Base-by-base conservation (phyloP, 2,329 filamentous ascomycete genomes). In the Alternaria metachromatica region DNA sequence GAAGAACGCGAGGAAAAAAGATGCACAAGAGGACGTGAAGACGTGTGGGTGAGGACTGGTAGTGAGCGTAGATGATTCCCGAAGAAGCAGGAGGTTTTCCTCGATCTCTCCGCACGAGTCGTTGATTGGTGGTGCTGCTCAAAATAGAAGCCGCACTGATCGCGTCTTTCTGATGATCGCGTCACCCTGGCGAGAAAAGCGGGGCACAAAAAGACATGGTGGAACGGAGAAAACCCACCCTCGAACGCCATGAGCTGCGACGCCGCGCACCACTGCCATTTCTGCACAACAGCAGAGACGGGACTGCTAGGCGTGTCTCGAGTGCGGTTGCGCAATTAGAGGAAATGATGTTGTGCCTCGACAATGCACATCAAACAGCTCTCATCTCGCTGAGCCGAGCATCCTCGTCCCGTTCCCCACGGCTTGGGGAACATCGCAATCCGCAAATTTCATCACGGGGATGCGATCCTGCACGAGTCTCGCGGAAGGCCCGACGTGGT, bases 291-390 rank as follows among this genome's bases (percentile, higher is more conserved):
- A 33, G 63, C 51, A 48, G 57, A 25, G 25, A 67, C 28, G 58
- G 37, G 44, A 37, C 21, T 45, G 15, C 8, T 41, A 41, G 37
- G 37, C 37, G 37, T 12, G 25, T 12, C 43, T 15, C 18, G 28
- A 56, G 20, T 30, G 33, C 10, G 8, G 54, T 44, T 44, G 55
- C 50, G 41, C 44, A 50, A 30, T 63, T 26, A 33, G 21, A 43
- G 61, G 60, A 72, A 61, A 70, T 74, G 69, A 72, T 56, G 58
- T 25, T 44, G 45, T 59, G 65, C 53, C 50, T 21, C 50, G 60
- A 57, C 18, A 65, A 63, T 62, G 64, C 58, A 66, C 58, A 67
- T 72, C 69, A 72, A 72, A 74, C 70, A 48, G 55, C 53, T 57
- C 59, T 72, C 71, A 72, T 74, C 69, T 73, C 69, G 56, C 60